Evolutionary conservation across 225 moss, liverwort and hornwort genomes (phyloP), one percentile per base, ranked within the genome.

Genomic region (Rhytidiadelphus loreus): DNA sequence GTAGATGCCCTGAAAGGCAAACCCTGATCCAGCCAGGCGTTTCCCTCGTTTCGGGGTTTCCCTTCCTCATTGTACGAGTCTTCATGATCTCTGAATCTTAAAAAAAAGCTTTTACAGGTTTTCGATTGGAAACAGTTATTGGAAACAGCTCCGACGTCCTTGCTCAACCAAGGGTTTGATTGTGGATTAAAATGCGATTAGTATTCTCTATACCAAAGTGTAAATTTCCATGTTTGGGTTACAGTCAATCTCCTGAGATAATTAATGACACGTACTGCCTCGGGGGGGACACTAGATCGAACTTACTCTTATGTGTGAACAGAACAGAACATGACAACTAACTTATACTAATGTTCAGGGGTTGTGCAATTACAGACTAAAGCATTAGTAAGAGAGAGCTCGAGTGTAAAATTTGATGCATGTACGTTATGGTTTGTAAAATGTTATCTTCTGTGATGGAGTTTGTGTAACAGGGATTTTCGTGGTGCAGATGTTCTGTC

Each of bases 401-500:
- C 37, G 43, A 80, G 22, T 5, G 64, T 32, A 37, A 62, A 63
- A 25, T 77, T 46, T 82, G 48, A 48, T 50, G 64, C 64, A 46
- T 17, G 46, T 28, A 50, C 50, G 52, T 48, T 46, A 26, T 18
- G 37, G 83, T 59, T 35, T 37, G 85, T 60, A 37, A 35, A 46
- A 46, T n/a, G 53, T 65, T 25, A n/a, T 63, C 48, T 43, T 35
- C 63, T 82, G 82, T 23, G 62, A 81, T 62, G 81, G 46, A 61
- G 81, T 46, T 63, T 16, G 62, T 72, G 60, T 61, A 57, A 64
- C 25, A 62, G 85, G 71, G 43, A 70, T 10, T 61, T 41, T 37
- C 43, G 16, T 64, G 68, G 78, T 90, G 91, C 90, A 93, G 93
- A 93, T 87, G 93, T 92, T 26, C 21, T 93, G 89, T 90, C 90